Base-by-base conservation (phyloP, 169 alveolate species). In the Plasmodium malariae region DNA sequence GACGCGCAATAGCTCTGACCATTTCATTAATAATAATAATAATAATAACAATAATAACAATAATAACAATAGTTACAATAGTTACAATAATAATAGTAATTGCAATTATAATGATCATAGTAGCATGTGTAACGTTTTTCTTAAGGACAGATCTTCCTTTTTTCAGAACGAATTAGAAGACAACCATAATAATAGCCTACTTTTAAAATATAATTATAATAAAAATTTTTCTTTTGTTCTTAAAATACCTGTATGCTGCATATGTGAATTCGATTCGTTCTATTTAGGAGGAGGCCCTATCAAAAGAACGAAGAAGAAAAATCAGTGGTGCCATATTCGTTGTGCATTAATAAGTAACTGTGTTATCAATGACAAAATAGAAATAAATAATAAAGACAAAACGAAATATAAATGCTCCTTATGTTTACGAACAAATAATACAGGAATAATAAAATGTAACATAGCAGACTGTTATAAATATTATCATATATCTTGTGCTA, bases 271-370 rank as follows among this genome's bases (percentile, higher is more conserved):
- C 67, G 95, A 91, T 73, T 93, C 95, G 5, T 92, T 83, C 74
- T 89, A 88, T 87, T 86, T 93, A 26, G 96, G 95, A 3, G 96
- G 96, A 0, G 96, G 96, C 1, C 96, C 96, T 1, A 92, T 92
- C 80, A 92, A 92, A 60, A 88, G 94, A 57, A 94, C 96, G 2
- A 87, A 91, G 3, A 92, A 92, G 54, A 86, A 88, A 51, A 94
- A 94, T 21, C 85, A 93, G 32, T 94, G 96, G 96, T 94, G 94
- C 2, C 96, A 94, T 60, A 86, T 94, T n/a, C 89, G 93, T 7
- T 94, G 96, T 55, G 96, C 96, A 1, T 17, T 91, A 34, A 83
- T 83, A 30, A 67, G 91, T 40, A 67, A 83, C 19, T 65, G 91
- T 28, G 43, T 83, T 17, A 60, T 83, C 14, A 49, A 54, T 12